phyloP scores from a whole-genome alignment of 257 asterid genomes.

The Solanum rostratum region DNA sequence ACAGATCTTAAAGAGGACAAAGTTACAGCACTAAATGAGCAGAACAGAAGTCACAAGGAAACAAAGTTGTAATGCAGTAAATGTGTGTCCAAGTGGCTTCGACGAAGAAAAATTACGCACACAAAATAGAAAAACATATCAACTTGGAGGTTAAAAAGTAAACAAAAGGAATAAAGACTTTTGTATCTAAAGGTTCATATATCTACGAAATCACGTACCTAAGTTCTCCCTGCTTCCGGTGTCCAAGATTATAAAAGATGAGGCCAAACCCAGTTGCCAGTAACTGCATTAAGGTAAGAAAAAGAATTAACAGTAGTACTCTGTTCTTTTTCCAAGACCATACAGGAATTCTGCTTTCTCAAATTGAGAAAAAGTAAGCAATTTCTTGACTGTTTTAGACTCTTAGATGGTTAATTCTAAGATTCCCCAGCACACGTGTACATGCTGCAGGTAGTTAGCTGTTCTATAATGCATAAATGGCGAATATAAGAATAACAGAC shows the following conservation, averaged over 20 bases:
- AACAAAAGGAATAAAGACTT: background rate
- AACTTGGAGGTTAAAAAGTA: background rate
- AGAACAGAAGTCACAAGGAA: background rate
- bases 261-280: conserved; percentile 75
- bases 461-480: background rate
- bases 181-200: background rate
- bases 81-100: background rate
- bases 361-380: background rate
- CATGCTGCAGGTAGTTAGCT: background rate
- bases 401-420: background rate
- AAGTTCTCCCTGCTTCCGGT: conserved; percentile 74
- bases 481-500: background rate
- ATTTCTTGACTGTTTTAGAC: background rate
- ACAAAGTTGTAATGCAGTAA: background rate
- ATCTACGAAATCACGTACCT: conserved; percentile 34
- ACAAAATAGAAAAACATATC: background rate
- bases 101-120: background rate
- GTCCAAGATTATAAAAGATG: conserved; percentile 84
- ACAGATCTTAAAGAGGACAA: background rate
- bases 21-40: background rate
- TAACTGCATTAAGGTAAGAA: conserved; percentile 30
- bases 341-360: background rate
- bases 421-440: background rate
- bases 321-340: background rate
- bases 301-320: background rate